Percentiles rank a stretch among this genome's conserved stretches.
These are phyloP conservation scores for Moesziomyces sp. DNA, from an alignment of 1,284 basidiomycete species.

Conservation along the genomic window DNA sequence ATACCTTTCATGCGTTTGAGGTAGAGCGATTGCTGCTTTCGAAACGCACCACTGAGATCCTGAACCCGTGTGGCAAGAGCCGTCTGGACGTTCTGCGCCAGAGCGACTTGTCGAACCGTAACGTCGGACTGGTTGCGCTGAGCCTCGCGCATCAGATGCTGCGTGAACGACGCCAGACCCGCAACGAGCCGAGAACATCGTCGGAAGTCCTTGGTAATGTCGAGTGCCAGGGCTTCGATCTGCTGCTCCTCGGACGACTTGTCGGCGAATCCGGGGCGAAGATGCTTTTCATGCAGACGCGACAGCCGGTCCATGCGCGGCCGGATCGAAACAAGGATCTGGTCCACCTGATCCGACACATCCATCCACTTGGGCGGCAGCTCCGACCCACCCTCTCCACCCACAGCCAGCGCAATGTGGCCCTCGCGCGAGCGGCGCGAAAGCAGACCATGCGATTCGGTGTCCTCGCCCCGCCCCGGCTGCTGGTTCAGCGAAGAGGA, in stretches of 20 bases:
- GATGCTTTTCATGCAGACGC: constrained; percentile 93
- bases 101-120: constrained; percentile 61
- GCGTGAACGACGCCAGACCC: constrained; percentile 48
- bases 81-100: constrained; percentile 94
- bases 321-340: constrained; percentile 40
- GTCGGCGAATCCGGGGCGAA: constrained; percentile 94
- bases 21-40: constrained; percentile 96
- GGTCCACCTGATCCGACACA: constrained; percentile 58
- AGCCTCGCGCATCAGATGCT: constrained; percentile 72
- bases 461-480: not conserved
- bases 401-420: constrained; percentile 16
- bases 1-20: constrained; percentile 84
- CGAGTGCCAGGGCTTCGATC: constrained; percentile 85
- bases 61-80: constrained; percentile 94
- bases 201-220: constrained; percentile 76
- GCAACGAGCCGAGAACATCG: constrained; percentile 52
- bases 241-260: constrained; percentile 90
- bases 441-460: constrained; percentile 18
- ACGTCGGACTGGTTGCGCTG: constrained; percentile 59
- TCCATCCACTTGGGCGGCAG: constrained; percentile 67
- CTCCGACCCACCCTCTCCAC: constrained; percentile 4
- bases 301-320: constrained; percentile 76
- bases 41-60: constrained; percentile 88
- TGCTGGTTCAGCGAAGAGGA: constrained; percentile 15
- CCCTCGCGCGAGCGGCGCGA: constrained; percentile 18